Conservation (phyloP, 495 filamentous ascomycete species). For the Penicillium salamii region DNA sequence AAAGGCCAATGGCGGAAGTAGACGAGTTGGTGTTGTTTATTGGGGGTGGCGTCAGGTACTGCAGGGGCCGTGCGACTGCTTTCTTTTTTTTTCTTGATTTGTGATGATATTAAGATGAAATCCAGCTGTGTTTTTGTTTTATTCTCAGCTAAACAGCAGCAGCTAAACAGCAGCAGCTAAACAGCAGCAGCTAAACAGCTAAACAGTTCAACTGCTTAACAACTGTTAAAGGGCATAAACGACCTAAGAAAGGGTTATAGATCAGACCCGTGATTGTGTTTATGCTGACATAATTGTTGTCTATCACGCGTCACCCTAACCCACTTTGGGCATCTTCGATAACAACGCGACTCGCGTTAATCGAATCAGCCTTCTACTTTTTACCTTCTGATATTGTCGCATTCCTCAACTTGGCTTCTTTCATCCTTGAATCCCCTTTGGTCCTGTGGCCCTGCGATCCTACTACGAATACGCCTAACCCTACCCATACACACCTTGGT, state of each 20-base stretch:
- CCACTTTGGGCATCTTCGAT: constrained; percentile 22
- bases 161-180: no score
- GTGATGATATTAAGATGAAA: no score
- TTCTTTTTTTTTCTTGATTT: background rate
- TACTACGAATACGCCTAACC: constrained; percentile 2
- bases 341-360: constrained; percentile 35
- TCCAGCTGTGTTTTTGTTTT: no score
- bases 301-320: constrained; percentile 28
- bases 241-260: no score
- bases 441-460: no score
- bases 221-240: no score
- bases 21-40: background rate
- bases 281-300: constrained; percentile 29
- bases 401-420: background rate
- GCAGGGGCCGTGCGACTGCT: background rate
- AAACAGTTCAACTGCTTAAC: no score
- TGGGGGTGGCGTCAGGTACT: background rate
- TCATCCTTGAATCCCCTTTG: no score
- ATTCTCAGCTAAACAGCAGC: no score
- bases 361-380: constrained; percentile 7
- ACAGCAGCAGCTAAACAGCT: no score
- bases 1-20: background rate
- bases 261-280: background rate
- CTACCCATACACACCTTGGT: background rate
- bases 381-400: background rate